A percentile compares a stretch with the other conserved stretches of the same genome.
Evolutionary conservation across 345 rosid genomes (phyloP).

Genomic region (Punica granatum): DNA sequence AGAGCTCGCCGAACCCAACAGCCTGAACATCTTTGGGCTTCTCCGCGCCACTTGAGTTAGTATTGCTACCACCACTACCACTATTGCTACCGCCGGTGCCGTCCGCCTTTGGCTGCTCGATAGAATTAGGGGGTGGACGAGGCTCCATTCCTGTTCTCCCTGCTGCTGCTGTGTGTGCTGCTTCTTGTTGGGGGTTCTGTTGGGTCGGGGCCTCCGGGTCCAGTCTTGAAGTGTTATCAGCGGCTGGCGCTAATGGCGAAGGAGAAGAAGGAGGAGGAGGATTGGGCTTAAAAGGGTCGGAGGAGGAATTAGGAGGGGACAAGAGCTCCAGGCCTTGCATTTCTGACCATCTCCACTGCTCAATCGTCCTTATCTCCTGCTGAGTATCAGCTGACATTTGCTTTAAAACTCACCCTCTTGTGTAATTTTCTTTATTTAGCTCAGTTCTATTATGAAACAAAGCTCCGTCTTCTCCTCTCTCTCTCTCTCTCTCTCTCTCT

Average conservation of each 20-base stretch:
- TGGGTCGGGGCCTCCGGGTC: background rate
- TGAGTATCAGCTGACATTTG: slow-evolving; percentile 80
- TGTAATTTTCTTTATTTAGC: background rate
- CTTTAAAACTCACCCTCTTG: slow-evolving; percentile 22
- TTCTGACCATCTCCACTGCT: slow-evolving; percentile 97
- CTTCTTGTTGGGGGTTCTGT: background rate
- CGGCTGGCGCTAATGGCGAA: background rate
- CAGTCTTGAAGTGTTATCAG: background rate
- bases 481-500: slow-evolving; percentile 14
- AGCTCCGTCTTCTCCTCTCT: slow-evolving; percentile 17
- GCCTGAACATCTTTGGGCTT: slow-evolving; percentile 45
- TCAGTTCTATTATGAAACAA: background rate
- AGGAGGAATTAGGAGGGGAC: slow-evolving; percentile 27
- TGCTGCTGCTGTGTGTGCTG: slow-evolving; percentile 13
- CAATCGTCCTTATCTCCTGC: slow-evolving; percentile 61
- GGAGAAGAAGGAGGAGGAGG: background rate
- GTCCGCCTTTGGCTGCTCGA: background rate
- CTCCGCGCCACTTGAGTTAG: slow-evolving; percentile 19
- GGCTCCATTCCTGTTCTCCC: slow-evolving; percentile 48
- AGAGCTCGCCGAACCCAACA: slow-evolving; percentile 71
- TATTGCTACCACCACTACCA: slow-evolving; percentile 5
- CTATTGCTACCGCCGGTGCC: background rate
- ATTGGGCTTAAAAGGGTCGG: slow-evolving; percentile 18
- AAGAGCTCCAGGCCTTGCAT: slow-evolving; percentile 97
- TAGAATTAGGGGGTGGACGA: background rate